These are phyloP conservation scores for Pseudotsuga menziesii DNA, from an alignment of 75 land plant species.

Conservation along the genomic window DNA sequence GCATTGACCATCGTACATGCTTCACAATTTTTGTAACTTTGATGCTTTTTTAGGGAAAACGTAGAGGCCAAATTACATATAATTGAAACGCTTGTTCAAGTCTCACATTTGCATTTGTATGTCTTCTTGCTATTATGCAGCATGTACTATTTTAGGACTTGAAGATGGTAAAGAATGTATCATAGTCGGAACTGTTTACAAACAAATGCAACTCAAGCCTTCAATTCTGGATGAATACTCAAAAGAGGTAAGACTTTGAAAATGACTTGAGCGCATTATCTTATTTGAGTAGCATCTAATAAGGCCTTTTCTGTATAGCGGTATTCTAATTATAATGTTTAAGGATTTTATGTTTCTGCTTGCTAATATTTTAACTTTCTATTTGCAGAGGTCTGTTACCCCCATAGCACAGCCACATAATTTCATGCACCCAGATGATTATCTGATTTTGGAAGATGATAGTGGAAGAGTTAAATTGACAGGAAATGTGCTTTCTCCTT, in stretches of 20 bases:
- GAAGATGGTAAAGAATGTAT: conserved; percentile 87
- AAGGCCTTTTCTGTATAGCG: not conserved
- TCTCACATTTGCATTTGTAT: not conserved
- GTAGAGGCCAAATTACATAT: no score
- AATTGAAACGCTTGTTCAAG: not conserved
- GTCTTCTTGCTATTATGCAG: conserved; percentile 37
- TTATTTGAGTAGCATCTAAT: not conserved
- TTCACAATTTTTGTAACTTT: no score
- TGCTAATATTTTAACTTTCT: not conserved
- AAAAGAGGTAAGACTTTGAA: conserved; percentile 65
- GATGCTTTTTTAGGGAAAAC: no score
- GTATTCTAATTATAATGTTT: not conserved
- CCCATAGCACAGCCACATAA: conserved; percentile 87
- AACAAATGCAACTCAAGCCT: conserved; percentile 98
- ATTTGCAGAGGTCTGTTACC: conserved; percentile 70
- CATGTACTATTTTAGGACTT: conserved; percentile 68
- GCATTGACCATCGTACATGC: no score
- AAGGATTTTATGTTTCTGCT: not conserved
- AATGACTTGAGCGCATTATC: not conserved
- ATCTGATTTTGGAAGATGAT: conserved; percentile 91
- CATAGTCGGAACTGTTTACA: conserved; percentile 92
- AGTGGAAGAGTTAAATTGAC: conserved; percentile 92
- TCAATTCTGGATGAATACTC: conserved; percentile 94
- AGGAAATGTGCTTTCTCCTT: conserved; percentile 50
- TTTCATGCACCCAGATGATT: conserved; percentile 84